A percentile compares a stretch with the other conserved stretches of the same genome.
These are phyloP conservation scores for Leccinum aurantiacum DNA, from an alignment of 768 basidiomycete species.

Conservation along the genomic window DNA sequence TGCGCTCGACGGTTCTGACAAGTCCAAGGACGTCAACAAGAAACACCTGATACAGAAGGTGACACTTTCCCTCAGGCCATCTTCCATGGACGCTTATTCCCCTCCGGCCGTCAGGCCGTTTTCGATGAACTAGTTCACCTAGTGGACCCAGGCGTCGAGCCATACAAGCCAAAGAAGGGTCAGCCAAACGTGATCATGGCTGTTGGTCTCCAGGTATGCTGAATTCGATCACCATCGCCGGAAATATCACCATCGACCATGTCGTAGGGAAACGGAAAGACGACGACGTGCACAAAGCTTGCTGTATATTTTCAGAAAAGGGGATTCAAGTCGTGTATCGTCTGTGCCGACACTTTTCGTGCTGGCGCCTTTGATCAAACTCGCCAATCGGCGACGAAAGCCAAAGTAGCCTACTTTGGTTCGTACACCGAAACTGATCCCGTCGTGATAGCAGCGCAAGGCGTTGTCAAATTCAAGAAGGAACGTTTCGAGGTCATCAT, in stretches of 20 bases:
- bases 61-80: neutral
- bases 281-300: constrained; percentile 98
- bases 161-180: constrained; percentile 96
- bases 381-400: constrained; percentile 97
- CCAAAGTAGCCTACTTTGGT: constrained; percentile 98
- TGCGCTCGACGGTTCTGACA: constrained; percentile 68
- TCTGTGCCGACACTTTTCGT: constrained; percentile 99
- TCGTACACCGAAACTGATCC: constrained; percentile 99
- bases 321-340: constrained; percentile 95
- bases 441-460: constrained; percentile 89
- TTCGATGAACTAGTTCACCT: constrained; percentile 95
- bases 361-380: constrained; percentile 99
- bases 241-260: constrained; percentile 2
- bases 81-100: constrained; percentile 11
- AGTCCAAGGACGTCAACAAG: constrained; percentile 75
- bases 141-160: constrained; percentile 94
- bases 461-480: constrained; percentile 96
- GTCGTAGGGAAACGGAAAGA: constrained; percentile 91
- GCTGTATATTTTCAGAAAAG: constrained; percentile 97
- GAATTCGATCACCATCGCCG: neutral
- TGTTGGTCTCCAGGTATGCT: constrained; percentile 85
- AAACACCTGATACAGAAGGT: constrained; percentile 94
- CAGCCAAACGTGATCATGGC: constrained; percentile 96
- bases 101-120: constrained; percentile 62
- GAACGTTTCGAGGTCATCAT: constrained; percentile 98